Evolutionary conservation across 2,329 filamentous ascomycete genomes (phyloP).

Genomic region (Fusarium pseudograminearum): DNA sequence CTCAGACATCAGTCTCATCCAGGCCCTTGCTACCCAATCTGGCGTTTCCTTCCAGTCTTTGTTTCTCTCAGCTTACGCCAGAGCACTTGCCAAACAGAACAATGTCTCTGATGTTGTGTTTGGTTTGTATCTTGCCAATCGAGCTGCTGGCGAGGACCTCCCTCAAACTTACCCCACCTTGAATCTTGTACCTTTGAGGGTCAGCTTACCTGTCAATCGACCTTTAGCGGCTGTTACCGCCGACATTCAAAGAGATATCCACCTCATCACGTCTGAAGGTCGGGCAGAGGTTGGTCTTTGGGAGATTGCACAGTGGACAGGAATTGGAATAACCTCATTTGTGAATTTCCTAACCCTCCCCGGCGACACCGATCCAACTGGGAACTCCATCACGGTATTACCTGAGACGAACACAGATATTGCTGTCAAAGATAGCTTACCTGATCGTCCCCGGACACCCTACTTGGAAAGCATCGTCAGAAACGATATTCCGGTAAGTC

Average conservation of each 20-base stretch:
- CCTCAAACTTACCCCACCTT: conserved; percentile 74
- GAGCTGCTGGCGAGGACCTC: conserved; percentile 65
- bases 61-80: conserved; percentile 79
- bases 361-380: neutral
- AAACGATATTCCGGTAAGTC: conserved; percentile 49
- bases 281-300: conserved; percentile 72
- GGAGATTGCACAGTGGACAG: conserved; percentile 82
- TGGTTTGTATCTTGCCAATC: conserved; percentile 87
- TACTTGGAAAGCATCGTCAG: conserved; percentile 43
- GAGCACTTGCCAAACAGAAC: conserved; percentile 50
- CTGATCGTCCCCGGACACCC: conserved; percentile 20
- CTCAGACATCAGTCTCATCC: conserved; percentile 50
- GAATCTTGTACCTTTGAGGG: conserved; percentile 79
- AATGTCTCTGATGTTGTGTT: conserved; percentile 67
- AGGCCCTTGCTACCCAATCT: conserved; percentile 55
- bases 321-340: conserved; percentile 75
- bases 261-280: conserved; percentile 64
- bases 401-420: neutral
- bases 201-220: conserved; percentile 54
- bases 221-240: conserved; percentile 64
- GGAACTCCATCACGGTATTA: conserved; percentile 16
- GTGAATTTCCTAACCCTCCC: conserved; percentile 82
- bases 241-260: conserved; percentile 75
- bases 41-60: conserved; percentile 79
- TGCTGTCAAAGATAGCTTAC: neutral